Evolutionary conservation across 1,284 basidiomycete species (phyloP).

Genomic region (Irpex sp.): DNA sequence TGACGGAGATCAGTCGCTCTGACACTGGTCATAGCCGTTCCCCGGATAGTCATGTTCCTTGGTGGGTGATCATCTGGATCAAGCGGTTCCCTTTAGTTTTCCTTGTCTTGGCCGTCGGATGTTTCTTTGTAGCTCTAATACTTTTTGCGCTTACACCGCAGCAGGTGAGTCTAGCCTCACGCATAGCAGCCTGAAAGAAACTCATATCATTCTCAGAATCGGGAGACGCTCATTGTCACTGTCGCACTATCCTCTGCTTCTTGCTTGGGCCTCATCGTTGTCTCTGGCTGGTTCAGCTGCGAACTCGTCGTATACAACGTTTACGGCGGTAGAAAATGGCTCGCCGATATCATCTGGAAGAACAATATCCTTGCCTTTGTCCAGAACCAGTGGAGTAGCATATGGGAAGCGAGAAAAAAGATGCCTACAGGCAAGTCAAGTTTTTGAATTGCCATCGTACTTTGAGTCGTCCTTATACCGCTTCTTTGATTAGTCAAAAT

Average conservation of each 20-base stretch:
- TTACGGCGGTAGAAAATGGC: conserved; percentile 7
- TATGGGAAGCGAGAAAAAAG: background rate
- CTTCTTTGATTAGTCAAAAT: background rate
- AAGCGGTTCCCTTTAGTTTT: conserved; percentile 65
- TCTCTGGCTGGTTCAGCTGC: conserved; percentile 10
- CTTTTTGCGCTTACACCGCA: conserved; percentile 54
- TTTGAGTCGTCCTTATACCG: too few relatives aligned
- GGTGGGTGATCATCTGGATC: conserved; percentile 74
- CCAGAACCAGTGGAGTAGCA: background rate
- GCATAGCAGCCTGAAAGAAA: too few relatives aligned
- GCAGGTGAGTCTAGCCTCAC: conserved; percentile 35
- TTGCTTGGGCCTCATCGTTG: conserved; percentile 6
- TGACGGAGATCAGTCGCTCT: background rate
- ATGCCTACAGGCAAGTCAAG: background rate
- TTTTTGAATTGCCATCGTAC: background rate
- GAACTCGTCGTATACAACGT: conserved; percentile 6
- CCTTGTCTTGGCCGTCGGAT: conserved; percentile 61
- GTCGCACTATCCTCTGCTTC: conserved; percentile 2
- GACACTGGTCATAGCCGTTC: conserved; percentile 34
- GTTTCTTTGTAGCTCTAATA: conserved; percentile 61
- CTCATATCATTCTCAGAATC: background rate
- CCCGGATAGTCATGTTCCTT: conserved; percentile 54
- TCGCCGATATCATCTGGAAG: conserved; percentile 5
- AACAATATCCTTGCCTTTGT: background rate
- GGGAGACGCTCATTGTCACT: conserved; percentile 2